Base-by-base conservation (phyloP, 176 grass and related monocot genomes). In the Zea luxurians region DNA sequence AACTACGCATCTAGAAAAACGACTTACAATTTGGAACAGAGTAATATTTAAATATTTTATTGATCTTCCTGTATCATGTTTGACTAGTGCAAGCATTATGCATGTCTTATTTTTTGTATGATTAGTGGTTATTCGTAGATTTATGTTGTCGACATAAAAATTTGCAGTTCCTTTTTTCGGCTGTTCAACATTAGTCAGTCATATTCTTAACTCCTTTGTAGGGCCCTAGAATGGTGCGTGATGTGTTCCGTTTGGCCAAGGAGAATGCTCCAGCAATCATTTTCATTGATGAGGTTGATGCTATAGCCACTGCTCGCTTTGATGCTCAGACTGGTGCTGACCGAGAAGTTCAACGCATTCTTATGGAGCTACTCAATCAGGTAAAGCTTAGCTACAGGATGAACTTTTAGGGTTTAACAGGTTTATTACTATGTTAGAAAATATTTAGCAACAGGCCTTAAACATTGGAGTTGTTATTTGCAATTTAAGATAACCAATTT, bases 241-340 rank as follows among this genome's bases (percentile, higher is more conserved):
- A 99, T 79, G 96, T 99, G 59, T 99, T 99, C 68, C 89, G 96
- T 37, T 87, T 99, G 72, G 96, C 96, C 73, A 99, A 99, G 66
- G 96, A 99, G 86, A 99, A 99, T 87, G 96, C 96, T 2, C 96
- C 96, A 3, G 96, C 96, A 41, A 99, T 99, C 53, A 93, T 99
- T 78, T 99, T 99, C 60, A 99, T 99, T 41, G 96, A 99, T 80
- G 96, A 99, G 86, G 96, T 99, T 83, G 96, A 99, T 89, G 96
- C 96, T 55, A 99, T 99, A 69, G 96, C 96, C 16, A 99, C 96
- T 47, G 96, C 96, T 60, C 92, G 96, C 50, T 99, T 99, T 65
- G 96, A 99, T 95, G 96, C 96, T 79, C 96, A 99, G 78, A 99
- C 96, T 21, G 96, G 96, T 79, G 96, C 96, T 48, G 96, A 99